Evolutionary conservation across 306 rosid species (phyloP).

Genomic region (Datisca glomerata): DNA sequence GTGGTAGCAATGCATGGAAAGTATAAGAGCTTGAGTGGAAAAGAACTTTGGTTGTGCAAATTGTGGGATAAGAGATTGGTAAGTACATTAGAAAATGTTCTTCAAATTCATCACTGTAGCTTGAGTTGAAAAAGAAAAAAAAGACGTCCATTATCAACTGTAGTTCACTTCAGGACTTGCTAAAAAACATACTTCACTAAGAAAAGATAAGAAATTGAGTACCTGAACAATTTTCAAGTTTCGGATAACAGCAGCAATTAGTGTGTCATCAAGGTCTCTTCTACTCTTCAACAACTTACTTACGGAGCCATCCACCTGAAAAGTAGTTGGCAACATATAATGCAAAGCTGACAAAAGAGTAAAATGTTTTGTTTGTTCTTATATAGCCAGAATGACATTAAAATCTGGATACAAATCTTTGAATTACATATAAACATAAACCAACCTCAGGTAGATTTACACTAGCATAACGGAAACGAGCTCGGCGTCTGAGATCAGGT

Average conservation of each 20-base stretch:
- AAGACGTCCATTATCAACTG: too few species aligned
- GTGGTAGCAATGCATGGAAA: too few species aligned
- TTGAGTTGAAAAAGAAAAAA: too few species aligned
- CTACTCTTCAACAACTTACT: constrained; percentile 58
- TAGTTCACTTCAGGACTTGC: not conserved
- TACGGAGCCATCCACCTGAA: constrained; percentile 45
- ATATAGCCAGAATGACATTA: not conserved
- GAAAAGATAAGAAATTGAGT: constrained; percentile 15
- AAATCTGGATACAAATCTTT: constrained; percentile 3
- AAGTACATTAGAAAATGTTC: too few species aligned
- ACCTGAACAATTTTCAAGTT: constrained; percentile 85
- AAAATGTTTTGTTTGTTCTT: not conserved
- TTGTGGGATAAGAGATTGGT: too few species aligned
- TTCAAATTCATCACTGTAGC: too few species aligned
- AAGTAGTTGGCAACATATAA: constrained; percentile 10
- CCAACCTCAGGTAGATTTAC: constrained; percentile 73
- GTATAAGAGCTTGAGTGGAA: too few species aligned
- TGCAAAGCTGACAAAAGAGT: not conserved
- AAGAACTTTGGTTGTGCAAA: too few species aligned
- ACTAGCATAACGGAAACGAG: constrained; percentile 78
- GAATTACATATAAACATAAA: constrained; percentile 12
- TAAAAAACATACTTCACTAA: too few species aligned
- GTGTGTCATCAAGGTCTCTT: constrained; percentile 57
- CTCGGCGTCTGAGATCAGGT: constrained; percentile 76
- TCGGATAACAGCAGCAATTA: constrained; percentile 62